Evolutionary conservation across 768 basidiomycete genomes (phyloP), one percentile per base, ranked within the genome.

Genomic region (Trametes coccinea): DNA sequence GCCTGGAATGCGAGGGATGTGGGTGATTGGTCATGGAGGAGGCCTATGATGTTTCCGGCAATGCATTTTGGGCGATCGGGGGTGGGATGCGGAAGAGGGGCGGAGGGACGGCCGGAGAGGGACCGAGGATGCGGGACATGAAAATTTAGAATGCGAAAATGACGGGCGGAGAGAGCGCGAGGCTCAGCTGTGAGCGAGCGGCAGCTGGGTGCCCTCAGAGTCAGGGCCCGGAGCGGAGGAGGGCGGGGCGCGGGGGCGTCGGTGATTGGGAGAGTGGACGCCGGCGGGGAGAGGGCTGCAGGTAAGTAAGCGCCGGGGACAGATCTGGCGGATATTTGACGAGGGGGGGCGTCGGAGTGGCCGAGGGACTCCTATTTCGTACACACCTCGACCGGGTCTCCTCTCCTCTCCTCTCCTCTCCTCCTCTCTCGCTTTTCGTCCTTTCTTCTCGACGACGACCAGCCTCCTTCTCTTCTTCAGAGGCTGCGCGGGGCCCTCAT

Each of bases 401-500:
- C 22, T 22, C 22, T 22, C 22, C 22, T 14, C 9, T 43, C 41
- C 41, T 43, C 10, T 14, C 5, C 41, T 13, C 41, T 17, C 48
- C 30, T 45, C 53, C 55, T 34, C 57, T 64, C 62, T 59, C 63
- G 41, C 55, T 50, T 55, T 61, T 62, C 63, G 69, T 69, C 68
- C 66, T 70, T 72, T 64, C 65, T 68, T 71, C 67, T 67, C 63
- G 56, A 62, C 67, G 60, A 60, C 67, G 61, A 58, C 69, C 68
- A 69, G 69, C 68, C 68, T 67, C 67, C 66, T 69, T 68, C 63
- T 66, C 69, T 67, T 69, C 62, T 64, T 59, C 66, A 51, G 69
- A 68, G 69, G 69, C 71, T 70, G 68, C 67, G 67, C 65, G 68
- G 69, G 71, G 67, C 64, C 65, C 66, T 60, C 51, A 59, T 56